Evolutionary conservation across 1,284 basidiomycete species (phyloP).

Genomic region (Austroboletus rostrupii): DNA sequence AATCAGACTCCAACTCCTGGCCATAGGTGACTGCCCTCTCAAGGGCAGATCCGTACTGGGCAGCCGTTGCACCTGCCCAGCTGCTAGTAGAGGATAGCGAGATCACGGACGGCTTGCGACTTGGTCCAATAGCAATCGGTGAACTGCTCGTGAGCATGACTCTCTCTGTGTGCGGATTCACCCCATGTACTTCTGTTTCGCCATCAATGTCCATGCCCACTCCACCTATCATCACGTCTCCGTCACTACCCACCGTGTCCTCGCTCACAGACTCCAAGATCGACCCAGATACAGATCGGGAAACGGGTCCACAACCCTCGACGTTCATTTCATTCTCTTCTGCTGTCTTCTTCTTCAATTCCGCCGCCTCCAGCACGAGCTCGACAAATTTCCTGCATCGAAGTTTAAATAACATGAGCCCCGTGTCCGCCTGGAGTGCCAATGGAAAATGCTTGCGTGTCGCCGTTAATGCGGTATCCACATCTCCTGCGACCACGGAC

Average conservation of each 20-base stretch:
- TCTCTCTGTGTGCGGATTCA: conserved; percentile 20
- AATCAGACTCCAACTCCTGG: conserved; percentile 62
- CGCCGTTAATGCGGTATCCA: conserved; percentile 63
- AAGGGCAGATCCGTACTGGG: conserved; percentile 54
- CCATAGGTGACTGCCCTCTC: conserved; percentile 67
- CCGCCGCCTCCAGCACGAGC: conserved; percentile 64
- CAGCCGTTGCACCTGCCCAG: conserved; percentile 31
- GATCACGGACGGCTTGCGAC: conserved; percentile 24
- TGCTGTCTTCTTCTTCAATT: conserved; percentile 54
- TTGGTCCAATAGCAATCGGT: conserved; percentile 30
- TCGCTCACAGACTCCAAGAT: conserved; percentile 26
- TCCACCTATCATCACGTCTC: conserved; percentile 33
- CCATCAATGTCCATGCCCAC: conserved; percentile 51
- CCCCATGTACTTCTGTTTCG: conserved; percentile 26
- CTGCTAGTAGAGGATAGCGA: conserved; percentile 25
- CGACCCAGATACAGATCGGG: conserved; percentile 26
- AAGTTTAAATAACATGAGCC: conserved; percentile 70
- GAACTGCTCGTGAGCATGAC: conserved; percentile 22
- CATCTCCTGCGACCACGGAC: conserved; percentile 63
- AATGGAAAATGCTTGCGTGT: conserved; percentile 52
- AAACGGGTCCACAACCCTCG: conserved; percentile 26
- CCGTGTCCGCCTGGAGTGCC: conserved; percentile 63
- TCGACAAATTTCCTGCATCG: conserved; percentile 82
- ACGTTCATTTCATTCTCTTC: conserved; percentile 31
- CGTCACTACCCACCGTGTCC: conserved; percentile 24